Evolutionary conservation across 805 yeast genomes (phyloP).

Genomic region (Metschnikowia gruessii): DNA sequence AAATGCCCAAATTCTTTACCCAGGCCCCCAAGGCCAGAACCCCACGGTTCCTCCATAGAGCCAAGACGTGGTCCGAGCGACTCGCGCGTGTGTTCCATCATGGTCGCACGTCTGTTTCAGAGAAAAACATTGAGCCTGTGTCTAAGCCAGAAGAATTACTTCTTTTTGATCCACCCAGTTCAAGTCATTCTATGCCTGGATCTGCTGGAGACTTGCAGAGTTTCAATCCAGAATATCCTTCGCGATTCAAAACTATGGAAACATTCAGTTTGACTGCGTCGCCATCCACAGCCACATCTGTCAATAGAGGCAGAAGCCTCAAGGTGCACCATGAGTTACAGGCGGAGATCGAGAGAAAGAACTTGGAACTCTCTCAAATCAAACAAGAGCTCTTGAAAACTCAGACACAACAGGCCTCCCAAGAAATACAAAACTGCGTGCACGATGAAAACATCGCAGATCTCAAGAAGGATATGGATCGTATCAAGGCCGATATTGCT

Average conservation of each 20-base stretch:
- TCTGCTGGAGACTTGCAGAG: neutral
- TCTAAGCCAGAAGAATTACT: neutral
- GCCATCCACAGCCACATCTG: neutral
- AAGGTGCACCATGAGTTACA: conserved; percentile 11
- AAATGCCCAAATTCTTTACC: neutral
- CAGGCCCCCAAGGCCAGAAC: neutral
- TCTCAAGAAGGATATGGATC: conserved; percentile 36
- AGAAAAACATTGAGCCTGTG: conserved; percentile 3
- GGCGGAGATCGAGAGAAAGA: conserved; percentile 10
- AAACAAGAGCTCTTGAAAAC: conserved; percentile 23
- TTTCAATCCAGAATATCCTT: neutral
- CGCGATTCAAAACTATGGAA: conserved; percentile 4
- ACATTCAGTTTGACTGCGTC: neutral
- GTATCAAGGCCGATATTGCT: conserved; percentile 33
- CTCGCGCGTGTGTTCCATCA: conserved; percentile 1
- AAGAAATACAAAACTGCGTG: conserved; percentile 36
- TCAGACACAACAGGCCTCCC: conserved; percentile 37
- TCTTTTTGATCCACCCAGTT: neutral
- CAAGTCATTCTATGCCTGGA: neutral
- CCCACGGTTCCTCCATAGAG: neutral
- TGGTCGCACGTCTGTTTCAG: conserved; percentile 1
- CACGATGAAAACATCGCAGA: conserved; percentile 35
- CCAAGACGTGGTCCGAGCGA: conserved; percentile 1
- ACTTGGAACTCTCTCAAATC: conserved; percentile 10
- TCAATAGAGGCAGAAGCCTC: neutral